Conservation (phyloP, 2,329 filamentous ascomycete genomes). For the Colletotrichum ledebouriae region DNA sequence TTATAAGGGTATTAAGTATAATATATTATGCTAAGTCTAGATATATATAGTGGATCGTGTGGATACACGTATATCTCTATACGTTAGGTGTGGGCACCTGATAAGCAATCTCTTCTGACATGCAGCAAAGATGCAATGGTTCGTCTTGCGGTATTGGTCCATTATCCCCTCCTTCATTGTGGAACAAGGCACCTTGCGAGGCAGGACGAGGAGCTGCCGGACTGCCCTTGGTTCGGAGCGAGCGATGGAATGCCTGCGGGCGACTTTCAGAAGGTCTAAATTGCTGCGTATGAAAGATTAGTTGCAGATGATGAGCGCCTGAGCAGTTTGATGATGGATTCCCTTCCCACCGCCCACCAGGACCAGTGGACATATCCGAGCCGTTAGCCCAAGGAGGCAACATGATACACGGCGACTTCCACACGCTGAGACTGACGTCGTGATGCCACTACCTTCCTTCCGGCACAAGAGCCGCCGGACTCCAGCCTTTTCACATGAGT, state of each 20-base stretch:
- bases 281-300: constrained; percentile 21
- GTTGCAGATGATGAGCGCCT: constrained; percentile 1
- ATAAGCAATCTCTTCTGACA: constrained; percentile 36
- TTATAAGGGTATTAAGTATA: too few relatives aligned
- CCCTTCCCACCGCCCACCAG: not conserved
- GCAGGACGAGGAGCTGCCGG: constrained; percentile 9
- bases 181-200: constrained; percentile 34
- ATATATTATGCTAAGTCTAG: too few relatives aligned
- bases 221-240: constrained; percentile 22
- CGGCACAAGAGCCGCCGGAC: too few relatives aligned
- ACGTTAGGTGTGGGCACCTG: too few relatives aligned
- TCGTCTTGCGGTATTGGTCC: constrained; percentile 23
- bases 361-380: constrained; percentile 31
- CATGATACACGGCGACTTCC: too few relatives aligned
- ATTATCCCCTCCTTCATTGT: constrained; percentile 4
- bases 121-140: constrained; percentile 27
- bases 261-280: not conserved
- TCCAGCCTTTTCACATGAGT: too few relatives aligned
- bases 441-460: too few relatives aligned
- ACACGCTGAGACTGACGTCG: too few relatives aligned
- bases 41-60: too few relatives aligned
- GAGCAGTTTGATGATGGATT: not conserved
- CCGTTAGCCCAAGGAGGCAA: too few relatives aligned
- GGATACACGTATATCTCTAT: too few relatives aligned
- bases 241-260: constrained; percentile 28